Evolutionary conservation across 169 alveolate species (phyloP).

Genomic region (Besnoitia besnoiti): DNA sequence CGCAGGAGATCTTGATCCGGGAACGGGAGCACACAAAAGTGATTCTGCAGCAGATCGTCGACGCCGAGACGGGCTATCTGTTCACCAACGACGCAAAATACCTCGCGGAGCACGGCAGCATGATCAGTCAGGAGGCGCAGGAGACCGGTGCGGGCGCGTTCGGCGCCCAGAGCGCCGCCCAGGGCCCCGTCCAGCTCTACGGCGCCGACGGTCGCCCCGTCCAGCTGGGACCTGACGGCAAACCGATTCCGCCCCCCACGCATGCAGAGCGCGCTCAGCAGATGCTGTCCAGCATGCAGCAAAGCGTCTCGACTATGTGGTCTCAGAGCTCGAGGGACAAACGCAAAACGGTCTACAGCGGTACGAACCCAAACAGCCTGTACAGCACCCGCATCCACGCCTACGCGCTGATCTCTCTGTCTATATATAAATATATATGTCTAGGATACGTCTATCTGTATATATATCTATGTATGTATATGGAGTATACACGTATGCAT

Average conservation of each 20-base stretch:
- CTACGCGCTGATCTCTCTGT: not conserved
- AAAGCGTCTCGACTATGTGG: conserved; percentile 27
- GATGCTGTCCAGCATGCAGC: conserved; percentile 57
- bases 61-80: conserved; percentile 88
- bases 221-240: conserved; percentile 51
- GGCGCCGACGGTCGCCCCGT: conserved; percentile 1
- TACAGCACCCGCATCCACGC: not conserved
- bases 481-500: no score
- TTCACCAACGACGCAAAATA: conserved; percentile 95
- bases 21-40: conserved; percentile 90
- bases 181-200: not conserved
- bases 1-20: conserved; percentile 84
- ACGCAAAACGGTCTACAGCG: conserved; percentile 55
- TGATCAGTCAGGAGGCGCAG: conserved; percentile 54
- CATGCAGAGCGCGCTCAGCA: conserved; percentile 67
- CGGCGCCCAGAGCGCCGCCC: not conserved
- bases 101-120: conserved; percentile 83
- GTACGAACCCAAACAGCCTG: not conserved
- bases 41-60: conserved; percentile 89
- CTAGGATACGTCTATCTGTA: not conserved
- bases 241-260: conserved; percentile 56
- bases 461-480: not conserved
- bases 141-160: not conserved
- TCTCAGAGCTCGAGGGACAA: conserved; percentile 16
- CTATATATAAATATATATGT: not conserved